A percentile compares a stretch with the other conserved stretches of the same genome.
Evolutionary conservation across 768 basidiomycete genomes (phyloP).

Genomic region (Suillus occidentalis): DNA sequence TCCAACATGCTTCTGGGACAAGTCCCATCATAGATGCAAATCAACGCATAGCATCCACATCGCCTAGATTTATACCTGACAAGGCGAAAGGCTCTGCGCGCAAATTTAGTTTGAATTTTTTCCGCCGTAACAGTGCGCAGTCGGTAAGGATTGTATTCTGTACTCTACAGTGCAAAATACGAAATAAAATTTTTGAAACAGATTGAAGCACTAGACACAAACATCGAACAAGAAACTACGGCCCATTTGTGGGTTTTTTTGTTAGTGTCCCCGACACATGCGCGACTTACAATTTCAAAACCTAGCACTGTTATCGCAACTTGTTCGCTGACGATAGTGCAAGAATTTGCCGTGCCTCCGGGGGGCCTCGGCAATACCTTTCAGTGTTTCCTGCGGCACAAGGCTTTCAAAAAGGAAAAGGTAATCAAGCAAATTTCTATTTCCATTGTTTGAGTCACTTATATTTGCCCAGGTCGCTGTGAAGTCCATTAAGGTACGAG

Average conservation of each 20-base stretch:
- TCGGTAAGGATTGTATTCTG: not conserved
- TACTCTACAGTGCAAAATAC: not conserved
- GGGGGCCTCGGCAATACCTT: constrained; percentile 1
- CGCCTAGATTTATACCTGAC: not conserved
- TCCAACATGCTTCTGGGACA: not conserved
- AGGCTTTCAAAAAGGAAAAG: not conserved
- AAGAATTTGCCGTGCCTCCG: not conserved
- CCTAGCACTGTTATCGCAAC: not conserved
- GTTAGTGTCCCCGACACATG: not conserved
- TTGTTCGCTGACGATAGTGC: not conserved
- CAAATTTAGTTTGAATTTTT: not conserved
- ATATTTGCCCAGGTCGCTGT: not conserved
- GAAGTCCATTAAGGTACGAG: constrained; percentile 2
- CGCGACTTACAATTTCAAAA: not conserved
- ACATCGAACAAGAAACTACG: not conserved
- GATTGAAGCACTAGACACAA: not conserved
- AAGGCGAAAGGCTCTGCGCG: not conserved
- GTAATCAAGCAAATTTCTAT: not conserved
- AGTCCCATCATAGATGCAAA: not conserved
- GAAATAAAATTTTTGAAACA: not conserved
- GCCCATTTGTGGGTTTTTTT: not conserved
- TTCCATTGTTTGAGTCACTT: not conserved
- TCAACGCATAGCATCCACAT: not conserved
- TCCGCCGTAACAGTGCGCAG: not conserved
- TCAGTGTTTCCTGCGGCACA: not conserved